Base-by-base conservation (phyloP, 176 grass and related monocot species). In the Cenchrus purpureus region DNA sequence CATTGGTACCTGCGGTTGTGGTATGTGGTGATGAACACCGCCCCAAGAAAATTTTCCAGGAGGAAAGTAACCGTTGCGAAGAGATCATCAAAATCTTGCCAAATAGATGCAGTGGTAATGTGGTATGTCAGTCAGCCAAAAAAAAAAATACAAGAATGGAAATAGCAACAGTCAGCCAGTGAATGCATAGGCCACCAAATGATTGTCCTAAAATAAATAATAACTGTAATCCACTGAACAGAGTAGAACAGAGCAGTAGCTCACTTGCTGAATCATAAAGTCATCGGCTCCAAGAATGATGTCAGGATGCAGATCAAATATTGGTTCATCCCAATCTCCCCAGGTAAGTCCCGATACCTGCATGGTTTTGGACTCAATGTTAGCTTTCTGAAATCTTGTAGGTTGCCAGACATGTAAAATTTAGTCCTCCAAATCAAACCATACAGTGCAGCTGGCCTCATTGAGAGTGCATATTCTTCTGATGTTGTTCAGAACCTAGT, bases 211-310 rank as follows among this genome's bases (percentile, higher is more conserved):
- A 73, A 32, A 12, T 12, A 22, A 50, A 15, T 28, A 79, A 61
- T 28, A 60, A 40, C 40, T 11, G 43, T 64, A 73, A 63, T 31
- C 52, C 63, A 61, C 16, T 11, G 17, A 71, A 32, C 0, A 7
- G 1, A 32, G 12, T 43, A 81, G 34, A 68, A 7, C 13, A 88
- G 71, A 74, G 20, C 3, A 60, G 82, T 51, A 60, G 31, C 85
- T 61, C 71, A 98, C 96, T 92, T 65, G 89, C 67, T 78, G 93
- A 85, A 64, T 94, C 91, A 16, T 94, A 98, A 46, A 98, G 81
- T 3, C 96, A 82, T 95, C 93, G 25, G 93, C 93, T 86, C 96
- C 93, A 12, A 98, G 85, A 85, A 95, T 84, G 80, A 98, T 87
- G 59, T 87, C 70, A 86, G 93, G 93, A 76, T 92, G 85, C 69